Evolutionary conservation across 805 yeast genomes (phyloP), one percentile per base, ranked within the genome.

Genomic region (Starmerella vitae): DNA sequence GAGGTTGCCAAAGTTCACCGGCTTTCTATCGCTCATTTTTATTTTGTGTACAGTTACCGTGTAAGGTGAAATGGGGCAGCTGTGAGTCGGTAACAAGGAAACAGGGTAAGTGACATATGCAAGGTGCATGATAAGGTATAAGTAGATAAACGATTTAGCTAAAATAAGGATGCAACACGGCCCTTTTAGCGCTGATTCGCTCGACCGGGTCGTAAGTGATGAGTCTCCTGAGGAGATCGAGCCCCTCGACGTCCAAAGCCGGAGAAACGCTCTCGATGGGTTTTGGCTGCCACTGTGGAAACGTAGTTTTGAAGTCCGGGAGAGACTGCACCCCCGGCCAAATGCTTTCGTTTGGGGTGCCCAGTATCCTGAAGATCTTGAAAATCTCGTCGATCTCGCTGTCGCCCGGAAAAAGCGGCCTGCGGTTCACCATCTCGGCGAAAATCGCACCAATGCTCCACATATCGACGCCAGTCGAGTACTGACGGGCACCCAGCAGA

Each of bases 391-490:
- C 98, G 55, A 91, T 93, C 59, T 91, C 98, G 9, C 94, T 84
- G 58, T 91, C 95, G 5, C 98, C 98, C 0, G 97, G 94, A 63
- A 91, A 88, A 38, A 91, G 61, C 7, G 98, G 96, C 58, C 83
- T 83, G 40, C 98, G 76, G 52, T 85, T 83, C 42, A 86, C 84
- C 97, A 91, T 86, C 59, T 91, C 98, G 5, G 96, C 98, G 59
- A 91, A 81, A 34, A 91, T 91, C 57, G 96, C 86, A 13, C 98
- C 98, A 45, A 88, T 81, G 9, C 95, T 83, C 98, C 98, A 91
- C 80, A 91, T 85, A 59, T 91, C 98, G 37, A 91, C 95, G 15
- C 97, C 96, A 0, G 97, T 91, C 26, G 95, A 83, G 60, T 91
- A 91, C 55, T 91, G 96, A 50, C 93, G 82, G 3, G 96, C 95